These are phyloP conservation scores for Hanseniaspora valbyensis DNA, from an alignment of 805 yeast species.

Conservation along the genomic window DNA sequence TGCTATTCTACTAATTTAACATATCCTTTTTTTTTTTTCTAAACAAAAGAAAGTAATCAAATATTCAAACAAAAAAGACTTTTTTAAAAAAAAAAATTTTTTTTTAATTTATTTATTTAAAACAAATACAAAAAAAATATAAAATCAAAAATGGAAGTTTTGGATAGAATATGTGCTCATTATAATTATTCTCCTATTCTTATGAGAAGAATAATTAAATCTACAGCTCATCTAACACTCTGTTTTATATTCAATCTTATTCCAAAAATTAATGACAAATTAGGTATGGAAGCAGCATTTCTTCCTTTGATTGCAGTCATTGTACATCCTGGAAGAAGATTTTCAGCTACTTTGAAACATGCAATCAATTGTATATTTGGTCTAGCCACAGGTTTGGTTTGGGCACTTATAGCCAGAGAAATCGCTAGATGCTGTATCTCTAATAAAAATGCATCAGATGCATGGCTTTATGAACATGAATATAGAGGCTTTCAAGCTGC, in stretches of 20 bases:
- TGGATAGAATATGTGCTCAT: background rate
- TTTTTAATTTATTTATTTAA: background rate
- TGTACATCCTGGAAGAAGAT: conserved; percentile 41
- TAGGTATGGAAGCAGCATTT: conserved; percentile 37
- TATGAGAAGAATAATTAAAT: conserved; percentile 32
- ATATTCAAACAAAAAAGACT: too few relatives aligned
- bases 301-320: conserved; percentile 37
- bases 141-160: background rate
- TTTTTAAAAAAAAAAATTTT: too few relatives aligned
- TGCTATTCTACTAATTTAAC: too few relatives aligned
- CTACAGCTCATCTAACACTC: conserved; percentile 32
- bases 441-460: conserved; percentile 26
- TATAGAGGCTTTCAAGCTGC: conserved; percentile 32
- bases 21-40: too few relatives aligned
- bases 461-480: conserved; percentile 24
- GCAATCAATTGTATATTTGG: conserved; percentile 35
- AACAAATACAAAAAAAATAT: background rate
- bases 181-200: conserved; percentile 26
- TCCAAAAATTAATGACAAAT: conserved; percentile 27
- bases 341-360: conserved; percentile 39
- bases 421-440: conserved; percentile 32
- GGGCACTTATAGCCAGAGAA: conserved; percentile 33
- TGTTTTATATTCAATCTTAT: conserved; percentile 35
- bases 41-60: too few relatives aligned
- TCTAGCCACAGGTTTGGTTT: conserved; percentile 34